Percentiles rank a stretch among this genome's conserved stretches.
Conservation (phyloP, 345 rosid genomes). For the Rhizophora apiculata region DNA sequence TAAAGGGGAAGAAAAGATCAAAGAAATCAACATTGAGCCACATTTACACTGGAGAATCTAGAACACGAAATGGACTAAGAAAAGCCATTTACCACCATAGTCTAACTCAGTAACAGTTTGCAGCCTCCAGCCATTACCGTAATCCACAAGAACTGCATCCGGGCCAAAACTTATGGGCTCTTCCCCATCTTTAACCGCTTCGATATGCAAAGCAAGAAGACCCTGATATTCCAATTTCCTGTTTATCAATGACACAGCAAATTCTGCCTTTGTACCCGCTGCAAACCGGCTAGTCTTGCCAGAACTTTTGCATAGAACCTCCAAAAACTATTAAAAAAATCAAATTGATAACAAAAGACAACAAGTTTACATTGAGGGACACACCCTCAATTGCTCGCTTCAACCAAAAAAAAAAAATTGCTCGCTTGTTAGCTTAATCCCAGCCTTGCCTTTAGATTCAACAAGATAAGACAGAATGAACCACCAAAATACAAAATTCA, state of each 20-base stretch:
- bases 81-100: constrained; percentile 30
- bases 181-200: constrained; percentile 63
- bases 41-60: not conserved
- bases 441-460: too few relatives aligned
- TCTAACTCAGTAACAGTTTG: constrained; percentile 48
- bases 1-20: not conserved
- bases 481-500: too few relatives aligned
- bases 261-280: constrained; percentile 65
- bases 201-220: constrained; percentile 47
- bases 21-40: not conserved
- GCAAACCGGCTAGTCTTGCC: constrained; percentile 62
- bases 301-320: constrained; percentile 53
- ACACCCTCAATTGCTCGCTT: too few relatives aligned
- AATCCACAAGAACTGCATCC: constrained; percentile 56
- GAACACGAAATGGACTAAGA: not conserved
- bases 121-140: constrained; percentile 67
- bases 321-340: constrained; percentile 49
- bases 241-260: constrained; percentile 75
- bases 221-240: constrained; percentile 45
- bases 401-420: not conserved
- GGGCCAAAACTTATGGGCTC: constrained; percentile 79
- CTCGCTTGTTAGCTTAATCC: not conserved
- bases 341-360: not conserved
- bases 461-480: too few relatives aligned
- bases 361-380: not conserved